Evolutionary conservation across 768 basidiomycete species (phyloP), one percentile per base, ranked within the genome.

Genomic region (Mycena belliarum): DNA sequence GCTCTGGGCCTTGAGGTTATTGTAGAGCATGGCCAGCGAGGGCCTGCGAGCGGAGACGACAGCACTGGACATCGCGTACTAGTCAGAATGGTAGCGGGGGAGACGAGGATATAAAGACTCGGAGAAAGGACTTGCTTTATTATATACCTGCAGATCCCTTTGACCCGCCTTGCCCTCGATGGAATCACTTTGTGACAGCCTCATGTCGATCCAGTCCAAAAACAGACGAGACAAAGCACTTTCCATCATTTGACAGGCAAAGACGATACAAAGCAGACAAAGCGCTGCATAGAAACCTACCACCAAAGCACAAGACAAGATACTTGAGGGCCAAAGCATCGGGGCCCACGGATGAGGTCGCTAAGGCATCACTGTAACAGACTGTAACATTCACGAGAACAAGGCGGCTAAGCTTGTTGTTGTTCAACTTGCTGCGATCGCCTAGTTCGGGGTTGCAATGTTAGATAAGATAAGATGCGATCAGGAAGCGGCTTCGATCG

Each of bases 301-400:
- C 25, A 50, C 44, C 45, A 20, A 41, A 41, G 40, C 40, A 11
- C 12, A 55, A 37, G n/a, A 59, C 24, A 54, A 59, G 21, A 29
- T n/a, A 33, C 25, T 15, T 2, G 49, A 54, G 28, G 49, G 53
- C 20, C 59, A 47, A 47, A 48, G 59, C 54, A 5, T 20, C 42
- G 35, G 59, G 4, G n/a, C 14, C 41, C 53, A 33, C 18, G 18
- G 1, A 6, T 6, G 18, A 18, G 21, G 53, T 51, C 59, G 52
- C 54, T 24, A 37, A 56, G 40, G 59, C 6, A 3, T 48, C 52
- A 25, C 21, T 42, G 9, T 32, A 60, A 55, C 53, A 55, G 48
- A 25, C 21, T 42, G 9, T 32, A 60, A 55, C 53, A 55, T 60
- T 60, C 54, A 60, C 55, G 59, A 60, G 59, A 60, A 60, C 59